Evolutionary conservation across 2,329 filamentous ascomycete species (phyloP).

Genomic region (Diaporthe caulivora): DNA sequence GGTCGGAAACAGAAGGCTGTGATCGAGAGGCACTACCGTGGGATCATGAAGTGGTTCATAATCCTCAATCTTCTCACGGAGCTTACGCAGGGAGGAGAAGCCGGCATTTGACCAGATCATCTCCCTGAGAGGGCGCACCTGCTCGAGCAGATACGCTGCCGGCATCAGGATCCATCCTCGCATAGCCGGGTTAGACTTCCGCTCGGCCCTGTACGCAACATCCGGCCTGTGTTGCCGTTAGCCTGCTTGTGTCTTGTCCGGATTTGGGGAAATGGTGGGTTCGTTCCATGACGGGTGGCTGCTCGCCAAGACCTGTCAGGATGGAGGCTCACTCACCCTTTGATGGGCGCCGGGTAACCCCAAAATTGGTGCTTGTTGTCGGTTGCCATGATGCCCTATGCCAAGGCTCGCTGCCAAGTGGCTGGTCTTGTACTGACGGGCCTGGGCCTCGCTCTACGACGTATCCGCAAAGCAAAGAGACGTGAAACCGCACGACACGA

Average conservation of each 20-base stretch:
- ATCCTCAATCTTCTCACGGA: conserved; percentile 63
- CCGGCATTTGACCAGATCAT: conserved; percentile 74
- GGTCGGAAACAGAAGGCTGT: conserved; percentile 59
- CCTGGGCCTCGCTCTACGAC: neutral
- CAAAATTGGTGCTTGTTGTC: conserved; percentile 35
- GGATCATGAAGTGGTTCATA: conserved; percentile 62
- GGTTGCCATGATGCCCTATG: conserved; percentile 29
- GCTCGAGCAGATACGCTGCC: conserved; percentile 69
- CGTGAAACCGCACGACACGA: neutral
- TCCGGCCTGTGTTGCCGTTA: conserved; percentile 48
- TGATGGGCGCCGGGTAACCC: conserved; percentile 38
- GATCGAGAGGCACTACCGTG: conserved; percentile 55
- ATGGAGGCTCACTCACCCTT: conserved; percentile 36
- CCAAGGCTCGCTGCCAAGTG: conserved; percentile 3
- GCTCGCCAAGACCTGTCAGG: neutral
- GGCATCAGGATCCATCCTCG: conserved; percentile 66
- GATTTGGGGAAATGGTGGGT: neutral
- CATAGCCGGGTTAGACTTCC: conserved; percentile 68
- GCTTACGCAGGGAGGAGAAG: conserved; percentile 68
- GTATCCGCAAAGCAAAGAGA: neutral
- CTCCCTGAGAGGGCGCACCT: conserved; percentile 64
- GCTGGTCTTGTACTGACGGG: neutral
- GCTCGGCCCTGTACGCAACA: conserved; percentile 59
- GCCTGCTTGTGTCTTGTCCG: neutral
- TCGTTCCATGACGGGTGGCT: neutral